A percentile compares a stretch with the other conserved stretches of the same genome.
These are phyloP conservation scores for Rhizopogon vesiculosus DNA, from an alignment of 768 basidiomycete species.

Conservation along the genomic window DNA sequence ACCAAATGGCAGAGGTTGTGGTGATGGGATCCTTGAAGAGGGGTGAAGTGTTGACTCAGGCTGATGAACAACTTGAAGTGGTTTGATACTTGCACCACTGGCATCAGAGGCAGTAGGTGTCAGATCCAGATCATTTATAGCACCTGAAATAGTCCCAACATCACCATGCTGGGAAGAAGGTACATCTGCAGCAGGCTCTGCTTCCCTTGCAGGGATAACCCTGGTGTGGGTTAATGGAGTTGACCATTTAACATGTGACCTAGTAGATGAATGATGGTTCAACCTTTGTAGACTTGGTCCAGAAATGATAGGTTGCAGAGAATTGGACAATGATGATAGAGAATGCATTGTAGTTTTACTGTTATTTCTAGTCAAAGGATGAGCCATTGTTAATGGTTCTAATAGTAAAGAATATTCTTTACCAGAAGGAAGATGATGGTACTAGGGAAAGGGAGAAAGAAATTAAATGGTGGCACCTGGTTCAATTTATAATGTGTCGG, in stretches of 20 bases:
- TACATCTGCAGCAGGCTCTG: too few relatives aligned
- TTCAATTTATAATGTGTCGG: neutral
- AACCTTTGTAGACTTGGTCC: neutral
- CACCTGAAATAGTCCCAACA: neutral
- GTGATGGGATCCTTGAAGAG: neutral
- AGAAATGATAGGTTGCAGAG: neutral
- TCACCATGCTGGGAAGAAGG: neutral
- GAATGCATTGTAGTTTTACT: neutral
- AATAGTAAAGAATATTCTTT: too few relatives aligned
- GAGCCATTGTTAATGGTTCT: neutral
- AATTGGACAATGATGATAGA: neutral
- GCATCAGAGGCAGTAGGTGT: too few relatives aligned
- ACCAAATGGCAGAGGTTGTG: neutral
- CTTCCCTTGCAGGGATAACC: neutral
- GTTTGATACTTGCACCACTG: too few relatives aligned
- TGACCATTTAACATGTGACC: constrained; percentile 2
- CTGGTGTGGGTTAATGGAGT: neutral
- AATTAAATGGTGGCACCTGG: neutral
- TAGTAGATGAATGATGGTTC: neutral
- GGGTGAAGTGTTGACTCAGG: neutral
- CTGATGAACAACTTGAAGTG: neutral
- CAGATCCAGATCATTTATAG: neutral
- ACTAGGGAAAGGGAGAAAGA: neutral
- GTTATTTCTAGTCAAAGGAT: neutral
- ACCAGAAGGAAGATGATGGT: neutral